Base-by-base conservation (phyloP, 495 filamentous ascomycete genomes). In the Polyplosphaeria fusca region DNA sequence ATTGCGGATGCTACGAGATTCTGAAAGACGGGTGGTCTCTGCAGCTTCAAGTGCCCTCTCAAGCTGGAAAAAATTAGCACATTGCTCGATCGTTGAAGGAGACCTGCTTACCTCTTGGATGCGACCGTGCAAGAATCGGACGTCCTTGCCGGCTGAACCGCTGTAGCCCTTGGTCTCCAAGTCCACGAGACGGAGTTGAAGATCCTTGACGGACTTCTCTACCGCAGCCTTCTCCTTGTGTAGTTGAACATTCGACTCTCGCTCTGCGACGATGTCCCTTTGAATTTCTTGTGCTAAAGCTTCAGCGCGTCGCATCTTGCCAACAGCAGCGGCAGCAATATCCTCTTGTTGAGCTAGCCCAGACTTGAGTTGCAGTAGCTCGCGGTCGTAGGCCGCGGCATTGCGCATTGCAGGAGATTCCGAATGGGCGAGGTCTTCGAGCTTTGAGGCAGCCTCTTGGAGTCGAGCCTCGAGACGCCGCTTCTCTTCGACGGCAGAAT, bases 291-390 rank as follows among this genome's bases (percentile, higher is more conserved):
- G 82, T 1, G 83, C 83, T 14, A 98, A 75, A 32, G 89, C 89
- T 67, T 98, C 93, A 0, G 94, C 91, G 12, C 92, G 85, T n/a
- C 93, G 81, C 93, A 98, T 98, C 76, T 97, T 97, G 67, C 90
- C 92, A 41, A 97, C 86, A 0, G 93, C 93, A 1, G 93, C 93
- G 2, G 87, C 79, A 18, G 90, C 91, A 24, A 97, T 85, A 68
- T 98, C 93, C 71, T 96, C 88, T 67, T 96, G 89, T 60, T 95
- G 91, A 7, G 91, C 93, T 32, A 97, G 81, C 48, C 80, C 82
- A 5, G 89, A 84, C 73, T 94, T 96, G 55, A 98, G 82, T 61
- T 96, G 88, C 2, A 98, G 80, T 7, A 97, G 77, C 63, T 96
- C 90, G 45, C 85, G 85, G 68, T 97, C 91, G 68, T 89, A 88